These are phyloP conservation scores for Fusarium citri DNA, from an alignment of 2,329 filamentous ascomycete genomes.

Conservation along the genomic window DNA sequence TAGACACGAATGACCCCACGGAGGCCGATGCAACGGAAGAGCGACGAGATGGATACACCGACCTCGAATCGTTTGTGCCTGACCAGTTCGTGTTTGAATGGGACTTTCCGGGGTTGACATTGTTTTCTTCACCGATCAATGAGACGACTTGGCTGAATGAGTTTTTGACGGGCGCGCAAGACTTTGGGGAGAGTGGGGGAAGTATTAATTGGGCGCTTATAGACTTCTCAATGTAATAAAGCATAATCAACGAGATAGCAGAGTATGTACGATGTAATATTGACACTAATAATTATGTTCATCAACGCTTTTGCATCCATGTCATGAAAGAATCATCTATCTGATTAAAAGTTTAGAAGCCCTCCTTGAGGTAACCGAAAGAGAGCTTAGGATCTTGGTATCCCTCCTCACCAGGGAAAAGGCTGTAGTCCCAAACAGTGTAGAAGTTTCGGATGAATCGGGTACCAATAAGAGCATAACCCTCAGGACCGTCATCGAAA, in stretches of 20 bases:
- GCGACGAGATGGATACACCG: not conserved
- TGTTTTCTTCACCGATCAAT: constrained; percentile 15
- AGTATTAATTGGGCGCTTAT: constrained; percentile 23
- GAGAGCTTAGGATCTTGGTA: constrained; percentile 31
- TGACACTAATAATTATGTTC: not conserved
- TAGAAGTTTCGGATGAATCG: constrained; percentile 50
- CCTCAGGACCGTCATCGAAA: constrained; percentile 42
- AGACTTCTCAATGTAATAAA: constrained; percentile 13
- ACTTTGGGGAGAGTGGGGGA: constrained; percentile 12
- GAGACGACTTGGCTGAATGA: constrained; percentile 15
- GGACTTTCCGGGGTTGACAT: constrained; percentile 13
- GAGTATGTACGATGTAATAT: not conserved
- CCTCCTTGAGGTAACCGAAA: constrained; percentile 42
- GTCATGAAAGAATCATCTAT: not conserved
- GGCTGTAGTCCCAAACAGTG: constrained; percentile 50
- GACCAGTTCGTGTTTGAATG: constrained; percentile 27
- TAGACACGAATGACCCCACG: not conserved
- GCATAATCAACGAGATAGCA: not conserved
- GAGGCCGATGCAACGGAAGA: not conserved
- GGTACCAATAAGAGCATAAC: constrained; percentile 48
- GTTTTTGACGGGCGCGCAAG: constrained; percentile 1
- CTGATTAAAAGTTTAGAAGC: not conserved
- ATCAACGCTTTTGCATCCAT: not conserved
- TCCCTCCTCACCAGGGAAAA: not conserved
- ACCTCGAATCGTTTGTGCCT: constrained; percentile 13